A percentile compares a stretch with the other conserved stretches of the same genome.
phyloP scores from a whole-genome alignment of 169 alveolate species.

The Plasmodium relictum region DNA sequence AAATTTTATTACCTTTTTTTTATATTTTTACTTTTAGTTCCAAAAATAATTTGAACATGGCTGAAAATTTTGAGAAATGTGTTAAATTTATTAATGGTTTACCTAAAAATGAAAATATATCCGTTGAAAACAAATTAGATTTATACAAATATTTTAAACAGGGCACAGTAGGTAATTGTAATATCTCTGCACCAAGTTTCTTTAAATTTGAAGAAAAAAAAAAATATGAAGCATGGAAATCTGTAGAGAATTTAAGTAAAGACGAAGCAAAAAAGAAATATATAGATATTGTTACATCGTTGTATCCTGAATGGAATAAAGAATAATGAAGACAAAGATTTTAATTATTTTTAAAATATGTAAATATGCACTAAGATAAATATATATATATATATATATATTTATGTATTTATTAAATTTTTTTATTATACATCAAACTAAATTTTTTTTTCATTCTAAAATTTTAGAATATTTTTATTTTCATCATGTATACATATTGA shows the following conservation, averaged over 20 bases:
- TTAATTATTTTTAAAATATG: neutral
- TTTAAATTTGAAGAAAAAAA: constrained; percentile 88
- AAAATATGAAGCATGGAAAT: constrained; percentile 96
- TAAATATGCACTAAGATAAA: neutral
- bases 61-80: constrained; percentile 30
- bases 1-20: no score
- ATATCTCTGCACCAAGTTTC: constrained; percentile 92
- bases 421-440: neutral
- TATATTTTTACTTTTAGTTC: no score
- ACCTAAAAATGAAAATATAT: constrained; percentile 46
- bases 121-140: constrained; percentile 78
- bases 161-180: constrained; percentile 94
- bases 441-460: no score
- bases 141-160: constrained; percentile 93
- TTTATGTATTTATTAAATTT: neutral
- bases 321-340: neutral
- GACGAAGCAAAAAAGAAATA: constrained; percentile 92
- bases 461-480: no score
- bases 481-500: no score
- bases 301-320: constrained; percentile 81
- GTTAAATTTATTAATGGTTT: constrained; percentile 17
- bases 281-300: constrained; percentile 79
- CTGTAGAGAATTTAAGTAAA: constrained; percentile 87
- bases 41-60: neutral
- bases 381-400: neutral